A percentile compares a stretch with the other conserved stretches of the same genome.
Conservation (phyloP, 345 rosid genomes). For the Moringa oleifera region DNA sequence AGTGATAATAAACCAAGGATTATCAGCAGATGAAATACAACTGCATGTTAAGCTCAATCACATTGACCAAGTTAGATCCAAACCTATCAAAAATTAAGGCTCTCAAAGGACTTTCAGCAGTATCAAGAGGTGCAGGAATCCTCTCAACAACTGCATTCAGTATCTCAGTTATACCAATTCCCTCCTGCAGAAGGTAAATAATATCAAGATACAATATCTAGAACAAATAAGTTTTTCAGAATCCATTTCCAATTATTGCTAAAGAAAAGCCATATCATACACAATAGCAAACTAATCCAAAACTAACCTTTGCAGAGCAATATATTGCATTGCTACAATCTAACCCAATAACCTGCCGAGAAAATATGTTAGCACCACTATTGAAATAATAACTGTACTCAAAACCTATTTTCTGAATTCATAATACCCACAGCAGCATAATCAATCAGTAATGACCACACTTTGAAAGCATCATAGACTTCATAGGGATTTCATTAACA, state of each 20-base stretch:
- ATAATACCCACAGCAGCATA: constrained; percentile 15
- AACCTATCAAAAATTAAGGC: constrained; percentile 97
- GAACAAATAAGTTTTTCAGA: constrained; percentile 4
- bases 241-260: neutral
- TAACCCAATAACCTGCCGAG: constrained; percentile 77
- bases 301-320: constrained; percentile 97
- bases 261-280: neutral
- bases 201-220: neutral
- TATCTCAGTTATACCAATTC: constrained; percentile 84
- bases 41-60: neutral
- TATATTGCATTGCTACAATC: constrained; percentile 89
- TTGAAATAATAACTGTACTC: neutral
- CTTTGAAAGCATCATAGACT: neutral
- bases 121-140: constrained; percentile 72
- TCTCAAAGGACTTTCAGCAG: constrained; percentile 56
- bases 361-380: constrained; percentile 2
- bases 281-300: constrained; percentile 7
- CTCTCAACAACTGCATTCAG: constrained; percentile 74
- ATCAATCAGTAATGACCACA: constrained; percentile 5
- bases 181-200: constrained; percentile 51
- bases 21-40: neutral
- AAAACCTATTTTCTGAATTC: constrained; percentile 4
- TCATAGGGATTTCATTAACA: neutral
- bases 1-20: neutral
- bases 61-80: constrained; percentile 22